phyloP scores from a whole-genome alignment of 257 asterid species.

The Ballota nigra region DNA sequence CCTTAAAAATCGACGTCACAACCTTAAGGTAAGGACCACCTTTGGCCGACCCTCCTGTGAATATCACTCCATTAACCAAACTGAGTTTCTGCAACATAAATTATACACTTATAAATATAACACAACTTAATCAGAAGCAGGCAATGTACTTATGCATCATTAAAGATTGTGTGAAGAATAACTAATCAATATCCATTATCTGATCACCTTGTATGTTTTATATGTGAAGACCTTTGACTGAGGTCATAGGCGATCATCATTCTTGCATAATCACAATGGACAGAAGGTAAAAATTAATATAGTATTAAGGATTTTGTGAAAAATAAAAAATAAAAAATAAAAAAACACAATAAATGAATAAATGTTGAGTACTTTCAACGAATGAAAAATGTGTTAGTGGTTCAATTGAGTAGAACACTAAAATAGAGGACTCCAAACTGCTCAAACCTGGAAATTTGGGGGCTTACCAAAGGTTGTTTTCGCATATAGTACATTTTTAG shows the following conservation, averaged over 20 bases:
- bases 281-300: conserved; percentile 24
- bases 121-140: neutral
- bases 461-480: too few relatives aligned
- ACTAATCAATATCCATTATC: conserved; percentile 10
- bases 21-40: conserved; percentile 46
- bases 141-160: conserved; percentile 1
- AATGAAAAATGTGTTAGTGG: too few relatives aligned
- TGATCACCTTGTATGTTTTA: conserved; percentile 23
- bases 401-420: too few relatives aligned
- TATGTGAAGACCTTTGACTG: conserved; percentile 30
- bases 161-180: neutral
- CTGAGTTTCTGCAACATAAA: conserved; percentile 53
- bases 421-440: too few relatives aligned
- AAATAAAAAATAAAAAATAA: too few relatives aligned
- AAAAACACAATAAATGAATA: too few relatives aligned
- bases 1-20: conserved; percentile 52
- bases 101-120: neutral
- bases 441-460: too few relatives aligned
- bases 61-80: conserved; percentile 62
- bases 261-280: conserved; percentile 36
- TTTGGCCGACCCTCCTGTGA: conserved; percentile 68
- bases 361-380: too few relatives aligned
- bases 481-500: too few relatives aligned
- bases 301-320: neutral
- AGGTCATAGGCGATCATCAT: conserved; percentile 31